Base-by-base conservation (phyloP, 495 filamentous ascomycete species). In the Beverwykella pulmonaria region DNA sequence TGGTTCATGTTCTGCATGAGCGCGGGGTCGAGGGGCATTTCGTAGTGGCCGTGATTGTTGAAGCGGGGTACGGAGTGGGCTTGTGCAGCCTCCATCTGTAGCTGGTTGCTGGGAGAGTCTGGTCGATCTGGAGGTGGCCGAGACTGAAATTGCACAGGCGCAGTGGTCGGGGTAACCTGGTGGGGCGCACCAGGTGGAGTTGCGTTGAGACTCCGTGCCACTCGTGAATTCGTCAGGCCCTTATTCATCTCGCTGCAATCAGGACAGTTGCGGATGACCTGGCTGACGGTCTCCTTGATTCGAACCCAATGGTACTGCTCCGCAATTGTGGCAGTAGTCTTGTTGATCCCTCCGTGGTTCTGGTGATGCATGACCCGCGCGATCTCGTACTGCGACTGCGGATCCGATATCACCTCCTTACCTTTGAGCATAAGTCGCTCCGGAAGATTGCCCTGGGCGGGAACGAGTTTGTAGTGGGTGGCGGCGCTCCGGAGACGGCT, bases 231-330 rank as follows among this genome's bases (percentile, higher is more conserved):
- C n/a, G 46, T 23, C 7, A 68, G 48, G 22, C 61, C 60, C 57
- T 71, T 71, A 30, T 68, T 71, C 61, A 68, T 68, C 57, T 72
- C 70, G 53, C 62, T 96, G 81, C 93, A 98, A 72, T 96, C 87
- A 1, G 86, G 77, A 76, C 94, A 98, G 64, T 94, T 92, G 64
- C 89, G 88, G 79, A 98, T 97, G 73, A 97, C 93, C 68, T 91
- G 85, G 74, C 89, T 93, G 60, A 97, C 94, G 0, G 93, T 98
- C 75, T 97, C 93, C 75, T 98, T 98, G 79, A 98, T 98, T 32
- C 94, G 84, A n/a, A 95, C 93, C 94, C 94, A 98, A 75, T 97
- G 94, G 72, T 91, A 97, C 69, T 90, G 89, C 75, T 96, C 89
- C 1, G 94, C 92, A 67, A 98, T 97, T 22, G 87, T 89, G 9